Evolutionary conservation across 768 basidiomycete species (phyloP), one percentile per base, ranked within the genome.

Genomic region (Suillus hirtellus): DNA sequence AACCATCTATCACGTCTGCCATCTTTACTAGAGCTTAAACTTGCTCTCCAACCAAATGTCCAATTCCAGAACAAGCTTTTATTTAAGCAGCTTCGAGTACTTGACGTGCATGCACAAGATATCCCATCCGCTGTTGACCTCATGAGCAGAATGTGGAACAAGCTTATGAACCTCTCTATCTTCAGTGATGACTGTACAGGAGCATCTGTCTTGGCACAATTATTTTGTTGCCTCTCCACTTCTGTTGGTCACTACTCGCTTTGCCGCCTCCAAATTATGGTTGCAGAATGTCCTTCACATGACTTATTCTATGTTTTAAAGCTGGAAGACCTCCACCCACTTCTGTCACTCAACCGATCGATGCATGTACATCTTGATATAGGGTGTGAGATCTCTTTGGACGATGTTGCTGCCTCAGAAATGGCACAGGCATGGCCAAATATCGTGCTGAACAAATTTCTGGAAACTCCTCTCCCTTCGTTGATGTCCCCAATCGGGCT

Each of bases 1-100:
- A 1, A 63, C 35, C 72, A 75, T 64, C 67, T 73, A 24, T 67
- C 73, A 17, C 70, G 14, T 15, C 70, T 73, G 6, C 69, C 73
- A 1, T 34, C 21, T 31, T 66, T 73, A 52, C 19, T 34, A 34
- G 52, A 53, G 19, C 52, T 53, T 34, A 34, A 53, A 53, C 34
- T 53, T 53, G 17, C 31, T 53, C 52, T 53, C 11, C 52, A 34
- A n/a, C 31, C 31, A 34, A 34, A 34, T 34, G 2, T 17, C 19
- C 19, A 34, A 53, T 53, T 53, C 11, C 52, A 53, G 19, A 53
- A 53, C 19, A 31, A 53, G 11, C 52, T 34, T 34, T 7, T n/a
- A 34, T 53, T 53, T 34, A 10, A 34, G 34, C 52, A 53, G 11
- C 52, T 53, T 53, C 52, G 34, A 53, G 31, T 53, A 19, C 52